phyloP scores from a whole-genome alignment of 176 grass and related monocot genomes.

The Phyllostachys edulis region DNA sequence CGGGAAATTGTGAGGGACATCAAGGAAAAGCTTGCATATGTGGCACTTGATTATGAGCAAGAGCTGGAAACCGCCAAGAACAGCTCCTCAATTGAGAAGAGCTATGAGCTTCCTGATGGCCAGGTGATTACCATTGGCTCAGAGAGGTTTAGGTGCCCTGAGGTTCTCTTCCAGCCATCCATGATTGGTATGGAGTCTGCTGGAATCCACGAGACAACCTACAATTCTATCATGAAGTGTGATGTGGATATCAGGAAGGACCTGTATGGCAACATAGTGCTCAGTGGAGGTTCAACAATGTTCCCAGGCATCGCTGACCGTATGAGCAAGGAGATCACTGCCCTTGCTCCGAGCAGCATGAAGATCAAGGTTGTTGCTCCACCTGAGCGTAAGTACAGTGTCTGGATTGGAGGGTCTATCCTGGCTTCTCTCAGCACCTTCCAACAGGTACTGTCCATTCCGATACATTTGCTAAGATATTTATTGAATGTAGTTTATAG shows the following conservation, averaged over 20 bases:
- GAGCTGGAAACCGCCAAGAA: conserved; percentile 19
- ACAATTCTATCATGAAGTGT: conserved; percentile 57
- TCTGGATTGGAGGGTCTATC: conserved; percentile 54
- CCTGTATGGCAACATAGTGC: conserved; percentile 46
- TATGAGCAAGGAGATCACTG: conserved; percentile 52
- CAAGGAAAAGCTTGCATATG: conserved; percentile 52
- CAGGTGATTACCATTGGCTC: conserved; percentile 46
- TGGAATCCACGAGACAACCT: conserved; percentile 48
- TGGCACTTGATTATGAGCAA: conserved; percentile 44
- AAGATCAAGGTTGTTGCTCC: conserved; percentile 50
- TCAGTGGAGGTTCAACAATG: conserved; percentile 46
- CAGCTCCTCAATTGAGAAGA: conserved; percentile 40
- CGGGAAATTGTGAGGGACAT: conserved; percentile 51
- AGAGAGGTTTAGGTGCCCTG: conserved; percentile 50
- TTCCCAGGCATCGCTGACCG: conserved; percentile 44
- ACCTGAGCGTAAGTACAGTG: conserved; percentile 48
- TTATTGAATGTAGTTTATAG: background rate
- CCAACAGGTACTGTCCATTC: conserved; percentile 28
- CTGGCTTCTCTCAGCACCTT: conserved; percentile 50
- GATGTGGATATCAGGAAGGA: conserved; percentile 53
- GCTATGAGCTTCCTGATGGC: conserved; percentile 46
- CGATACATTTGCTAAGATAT: background rate
- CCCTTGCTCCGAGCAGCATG: conserved; percentile 47
- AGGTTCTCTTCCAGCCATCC: conserved; percentile 53
- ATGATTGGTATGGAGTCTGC: conserved; percentile 46